A percentile compares a stretch with the other conserved stretches of the same genome.
Evolutionary conservation across 257 asterid genomes (phyloP).

Genomic region (Pogostemon cablin): DNA sequence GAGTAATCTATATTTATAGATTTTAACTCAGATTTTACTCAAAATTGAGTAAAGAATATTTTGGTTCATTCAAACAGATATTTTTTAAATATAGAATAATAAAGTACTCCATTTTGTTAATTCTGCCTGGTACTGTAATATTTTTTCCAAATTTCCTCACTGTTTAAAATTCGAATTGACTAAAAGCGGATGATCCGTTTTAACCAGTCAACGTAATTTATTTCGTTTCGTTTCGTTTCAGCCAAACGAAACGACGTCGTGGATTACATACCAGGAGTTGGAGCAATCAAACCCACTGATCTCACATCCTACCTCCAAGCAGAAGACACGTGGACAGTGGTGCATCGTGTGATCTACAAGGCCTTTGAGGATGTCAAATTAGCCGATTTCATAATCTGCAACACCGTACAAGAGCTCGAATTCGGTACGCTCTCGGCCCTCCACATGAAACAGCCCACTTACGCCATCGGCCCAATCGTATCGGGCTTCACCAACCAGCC

Average conservation of each 20-base stretch:
- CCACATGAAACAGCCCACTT: constrained; percentile 48
- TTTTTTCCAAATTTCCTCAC: too few relatives aligned
- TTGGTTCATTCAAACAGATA: too few relatives aligned
- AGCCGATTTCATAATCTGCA: constrained; percentile 66
- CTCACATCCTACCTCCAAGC: constrained; percentile 68
- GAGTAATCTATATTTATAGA: too few relatives aligned
- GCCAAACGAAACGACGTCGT: constrained; percentile 54
- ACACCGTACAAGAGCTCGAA: constrained; percentile 72
- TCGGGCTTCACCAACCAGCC: constrained; percentile 52
- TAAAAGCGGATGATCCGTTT: too few relatives aligned
- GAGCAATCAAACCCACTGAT: constrained; percentile 58
- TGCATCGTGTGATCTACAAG: constrained; percentile 63
- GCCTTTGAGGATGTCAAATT: constrained; percentile 60
- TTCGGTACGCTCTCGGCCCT: constrained; percentile 54
- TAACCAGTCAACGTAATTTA: neutral
- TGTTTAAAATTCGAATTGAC: too few relatives aligned
- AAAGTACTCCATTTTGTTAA: too few relatives aligned
- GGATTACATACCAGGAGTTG: constrained; percentile 72
- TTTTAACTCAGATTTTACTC: too few relatives aligned
- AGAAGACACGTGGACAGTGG: constrained; percentile 48
- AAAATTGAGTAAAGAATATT: too few relatives aligned
- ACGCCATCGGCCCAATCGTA: constrained; percentile 66
- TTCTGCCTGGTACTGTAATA: too few relatives aligned
- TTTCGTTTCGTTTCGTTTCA: constrained; percentile 21
- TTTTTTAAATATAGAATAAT: too few relatives aligned